A percentile compares a stretch with the other conserved stretches of the same genome.
Evolutionary conservation across 164 flowering plant species (phyloP).

Genomic region (Tinospora cordifolia): DNA sequence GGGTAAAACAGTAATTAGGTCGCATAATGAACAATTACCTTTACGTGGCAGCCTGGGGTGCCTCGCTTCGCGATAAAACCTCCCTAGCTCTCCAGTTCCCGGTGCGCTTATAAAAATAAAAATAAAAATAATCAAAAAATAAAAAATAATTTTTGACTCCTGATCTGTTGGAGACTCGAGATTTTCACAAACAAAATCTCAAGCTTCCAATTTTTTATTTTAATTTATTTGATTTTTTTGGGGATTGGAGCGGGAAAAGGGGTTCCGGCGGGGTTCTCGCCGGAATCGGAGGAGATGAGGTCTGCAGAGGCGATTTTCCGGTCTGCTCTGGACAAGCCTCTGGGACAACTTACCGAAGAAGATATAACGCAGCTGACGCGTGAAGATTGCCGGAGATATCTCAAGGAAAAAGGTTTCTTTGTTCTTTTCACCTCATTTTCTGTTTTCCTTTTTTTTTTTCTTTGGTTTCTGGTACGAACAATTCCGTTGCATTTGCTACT

Average conservation of each 20-base stretch:
- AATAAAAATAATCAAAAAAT: too few species aligned
- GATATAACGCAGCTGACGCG: constrained; percentile 97
- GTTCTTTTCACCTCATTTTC: too few species aligned
- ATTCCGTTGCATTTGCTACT: constrained; percentile 12
- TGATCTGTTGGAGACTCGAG: too few species aligned
- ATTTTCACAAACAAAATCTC: not conserved
- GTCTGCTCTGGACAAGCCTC: constrained; percentile 77
- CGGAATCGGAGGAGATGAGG: constrained; percentile 24
- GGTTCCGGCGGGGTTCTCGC: not conserved
- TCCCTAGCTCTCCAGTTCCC: not conserved
- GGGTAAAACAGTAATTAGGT: constrained; percentile 1
- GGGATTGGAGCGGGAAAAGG: not conserved
- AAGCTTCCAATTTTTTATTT: not conserved
- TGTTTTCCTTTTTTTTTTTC: constrained; percentile 6
- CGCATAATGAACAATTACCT: not conserved
- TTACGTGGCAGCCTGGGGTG: constrained; percentile 5
- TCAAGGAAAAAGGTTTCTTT: constrained; percentile 71
- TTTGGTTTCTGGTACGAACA: not conserved
- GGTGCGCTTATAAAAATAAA: not conserved
- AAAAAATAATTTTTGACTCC: too few species aligned
- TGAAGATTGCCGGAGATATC: constrained; percentile 88
- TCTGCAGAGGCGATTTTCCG: constrained; percentile 31
- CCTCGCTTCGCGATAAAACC: not conserved
- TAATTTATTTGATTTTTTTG: too few species aligned
- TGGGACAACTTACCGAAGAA: constrained; percentile 70